Evolutionary conservation across 148 eudicot species (phyloP).

Genomic region (Diospyros lotus): DNA sequence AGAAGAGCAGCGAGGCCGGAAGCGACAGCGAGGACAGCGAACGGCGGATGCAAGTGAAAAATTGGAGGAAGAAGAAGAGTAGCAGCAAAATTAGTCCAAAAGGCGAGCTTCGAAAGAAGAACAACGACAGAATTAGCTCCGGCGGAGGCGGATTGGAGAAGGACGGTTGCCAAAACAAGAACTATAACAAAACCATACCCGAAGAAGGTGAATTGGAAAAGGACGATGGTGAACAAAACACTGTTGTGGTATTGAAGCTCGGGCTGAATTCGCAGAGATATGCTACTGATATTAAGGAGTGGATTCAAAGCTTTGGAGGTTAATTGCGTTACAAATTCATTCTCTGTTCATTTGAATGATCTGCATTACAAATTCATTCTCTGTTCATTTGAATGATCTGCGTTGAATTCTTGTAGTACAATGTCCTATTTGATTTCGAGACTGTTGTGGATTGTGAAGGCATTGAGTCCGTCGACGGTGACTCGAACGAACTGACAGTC

Average conservation of each 20-base stretch:
- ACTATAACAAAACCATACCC: too few species aligned
- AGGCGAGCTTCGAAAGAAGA: constrained; percentile 10
- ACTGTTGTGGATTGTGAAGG: constrained; percentile 20
- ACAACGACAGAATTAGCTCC: constrained; percentile 5
- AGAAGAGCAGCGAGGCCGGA: too few species aligned
- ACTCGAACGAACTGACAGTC: constrained; percentile 30
- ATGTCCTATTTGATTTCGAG: neutral
- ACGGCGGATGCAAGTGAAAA: too few species aligned
- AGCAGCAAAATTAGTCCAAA: too few species aligned
- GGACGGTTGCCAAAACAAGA: constrained; percentile 9
- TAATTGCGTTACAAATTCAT: neutral
- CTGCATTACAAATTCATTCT: neutral
- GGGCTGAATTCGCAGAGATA: constrained; percentile 56
- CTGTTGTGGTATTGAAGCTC: constrained; percentile 26
- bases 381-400: neutral
- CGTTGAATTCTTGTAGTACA: neutral
- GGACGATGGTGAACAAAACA: neutral
- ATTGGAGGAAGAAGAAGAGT: too few species aligned
- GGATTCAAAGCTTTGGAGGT: constrained; percentile 35
- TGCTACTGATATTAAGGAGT: constrained; percentile 25
- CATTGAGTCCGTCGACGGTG: constrained; percentile 33
- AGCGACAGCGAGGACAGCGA: too few species aligned
- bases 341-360: neutral
- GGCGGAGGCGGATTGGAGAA: neutral
- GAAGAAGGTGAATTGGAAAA: too few species aligned